Conservation (phyloP, 169 alveolate genomes). For the Neospora caninum region DNA sequence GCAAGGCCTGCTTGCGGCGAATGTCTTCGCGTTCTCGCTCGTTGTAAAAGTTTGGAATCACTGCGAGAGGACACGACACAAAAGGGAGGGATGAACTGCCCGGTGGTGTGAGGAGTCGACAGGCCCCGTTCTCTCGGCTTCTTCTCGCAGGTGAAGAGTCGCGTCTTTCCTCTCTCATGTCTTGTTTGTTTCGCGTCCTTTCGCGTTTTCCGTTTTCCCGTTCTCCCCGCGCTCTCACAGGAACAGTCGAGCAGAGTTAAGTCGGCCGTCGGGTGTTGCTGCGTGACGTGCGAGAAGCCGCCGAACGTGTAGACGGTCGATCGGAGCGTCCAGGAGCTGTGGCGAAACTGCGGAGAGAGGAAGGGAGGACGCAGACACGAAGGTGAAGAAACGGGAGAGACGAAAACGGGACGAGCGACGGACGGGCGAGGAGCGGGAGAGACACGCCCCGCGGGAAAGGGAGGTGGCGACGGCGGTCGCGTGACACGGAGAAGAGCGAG, state of each 20-base stretch:
- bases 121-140: too few species aligned
- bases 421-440: not conserved
- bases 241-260: conserved; percentile 43
- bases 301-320: conserved; percentile 40
- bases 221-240: not conserved
- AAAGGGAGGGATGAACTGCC: too few species aligned
- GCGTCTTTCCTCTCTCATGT: too few species aligned
- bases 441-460: not conserved
- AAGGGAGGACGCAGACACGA: not conserved
- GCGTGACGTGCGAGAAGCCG: conserved; percentile 44
- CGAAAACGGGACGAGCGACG: not conserved
- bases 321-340: conserved; percentile 39
- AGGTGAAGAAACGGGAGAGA: not conserved
- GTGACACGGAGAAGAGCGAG: not conserved
- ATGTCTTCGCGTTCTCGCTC: conserved; percentile 86
- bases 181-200: too few species aligned
- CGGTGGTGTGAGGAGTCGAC: too few species aligned
- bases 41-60: conserved; percentile 59
- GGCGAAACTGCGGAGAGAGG: not conserved
- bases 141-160: too few species aligned
- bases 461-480: not conserved
- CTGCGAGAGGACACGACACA: not conserved
- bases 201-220: not conserved
- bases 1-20: conserved; percentile 81
- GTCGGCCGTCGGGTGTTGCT: conserved; percentile 60